Evolutionary conservation across 805 yeast species (phyloP).

Genomic region (Saccharomyces mikatae): DNA sequence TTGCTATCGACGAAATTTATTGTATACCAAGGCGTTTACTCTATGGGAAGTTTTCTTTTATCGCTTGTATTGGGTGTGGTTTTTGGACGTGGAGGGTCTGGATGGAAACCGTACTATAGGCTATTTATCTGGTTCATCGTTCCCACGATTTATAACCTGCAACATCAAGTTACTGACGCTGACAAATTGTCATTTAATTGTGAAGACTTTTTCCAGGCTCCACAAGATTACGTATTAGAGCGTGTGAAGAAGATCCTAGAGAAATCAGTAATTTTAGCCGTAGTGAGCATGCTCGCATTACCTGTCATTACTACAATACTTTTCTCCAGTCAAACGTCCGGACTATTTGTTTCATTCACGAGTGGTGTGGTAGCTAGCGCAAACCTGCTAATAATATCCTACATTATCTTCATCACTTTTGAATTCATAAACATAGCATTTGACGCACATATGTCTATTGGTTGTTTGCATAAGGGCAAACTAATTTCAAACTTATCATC

Average conservation of each 20-base stretch:
- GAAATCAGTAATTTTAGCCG: slow-evolving; percentile 21
- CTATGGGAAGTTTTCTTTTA: slow-evolving; percentile 18
- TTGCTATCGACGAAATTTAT: slow-evolving; percentile 29
- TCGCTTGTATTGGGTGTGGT: slow-evolving; percentile 19
- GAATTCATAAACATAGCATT: slow-evolving; percentile 51
- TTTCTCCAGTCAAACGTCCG: slow-evolving; percentile 34
- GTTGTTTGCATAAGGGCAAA: slow-evolving; percentile 60
- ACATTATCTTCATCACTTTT: slow-evolving; percentile 37
- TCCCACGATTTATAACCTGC: slow-evolving; percentile 41
- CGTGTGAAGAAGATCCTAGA: slow-evolving; percentile 31
- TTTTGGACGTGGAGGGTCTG: slow-evolving; percentile 7
- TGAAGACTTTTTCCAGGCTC: slow-evolving; percentile 33
- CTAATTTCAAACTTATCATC: slow-evolving; percentile 49
- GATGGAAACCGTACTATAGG: slow-evolving; percentile 6
- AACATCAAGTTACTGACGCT: slow-evolving; percentile 46
- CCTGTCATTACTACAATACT: slow-evolving; percentile 21
- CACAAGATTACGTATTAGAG: slow-evolving; percentile 28
- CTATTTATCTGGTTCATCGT: slow-evolving; percentile 31
- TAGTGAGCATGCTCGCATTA: slow-evolving; percentile 25
- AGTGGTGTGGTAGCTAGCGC: slow-evolving; percentile 25
- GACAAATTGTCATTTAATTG: slow-evolving; percentile 43
- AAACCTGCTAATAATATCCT: slow-evolving; percentile 30
- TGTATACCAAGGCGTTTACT: slow-evolving; percentile 14
- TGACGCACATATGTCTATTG: slow-evolving; percentile 60
- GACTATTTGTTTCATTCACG: slow-evolving; percentile 34